Conservation (phyloP, 495 filamentous ascomycete species). For the Penicillium argentinense region DNA sequence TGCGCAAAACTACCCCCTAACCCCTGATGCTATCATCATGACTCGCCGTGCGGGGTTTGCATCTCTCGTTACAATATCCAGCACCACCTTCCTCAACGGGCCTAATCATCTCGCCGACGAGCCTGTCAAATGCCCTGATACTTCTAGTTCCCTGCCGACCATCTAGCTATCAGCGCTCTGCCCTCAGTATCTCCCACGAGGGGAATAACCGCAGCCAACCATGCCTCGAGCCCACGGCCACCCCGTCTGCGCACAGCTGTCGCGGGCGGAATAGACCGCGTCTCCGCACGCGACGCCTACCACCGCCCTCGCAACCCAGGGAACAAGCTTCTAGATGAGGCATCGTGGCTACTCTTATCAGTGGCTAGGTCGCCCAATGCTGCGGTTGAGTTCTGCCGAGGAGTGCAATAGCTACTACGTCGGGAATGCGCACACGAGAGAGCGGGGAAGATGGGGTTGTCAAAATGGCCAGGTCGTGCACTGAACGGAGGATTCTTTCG, state of each 20-base stretch:
- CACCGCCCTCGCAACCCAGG: no score
- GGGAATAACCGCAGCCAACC: constrained; percentile 5
- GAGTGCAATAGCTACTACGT: background rate
- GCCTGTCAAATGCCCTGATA: constrained; percentile 3
- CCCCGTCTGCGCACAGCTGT: constrained; percentile 7
- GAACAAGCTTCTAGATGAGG: constrained; percentile 15
- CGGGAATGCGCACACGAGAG: background rate
- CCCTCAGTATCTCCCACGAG: background rate
- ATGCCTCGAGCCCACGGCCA: background rate
- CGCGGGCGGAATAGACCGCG: constrained; percentile 10
- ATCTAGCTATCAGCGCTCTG: background rate
- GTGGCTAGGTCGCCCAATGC: background rate
- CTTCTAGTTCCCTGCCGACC: background rate
- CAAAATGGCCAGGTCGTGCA: constrained; percentile 2
- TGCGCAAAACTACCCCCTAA: background rate
- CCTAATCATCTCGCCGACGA: constrained; percentile 5
- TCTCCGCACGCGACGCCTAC: constrained; percentile 8
- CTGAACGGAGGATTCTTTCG: background rate
- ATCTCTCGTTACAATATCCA: constrained; percentile 1
- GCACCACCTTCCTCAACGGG: constrained; percentile 18
- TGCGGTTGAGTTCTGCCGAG: background rate
- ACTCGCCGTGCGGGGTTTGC: constrained; percentile 6
- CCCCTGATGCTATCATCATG: background rate
- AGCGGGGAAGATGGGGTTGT: background rate
- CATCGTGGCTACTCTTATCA: constrained; percentile 15